Evolutionary conservation across 345 rosid species (phyloP).

Genomic region (Punica granatum): DNA sequence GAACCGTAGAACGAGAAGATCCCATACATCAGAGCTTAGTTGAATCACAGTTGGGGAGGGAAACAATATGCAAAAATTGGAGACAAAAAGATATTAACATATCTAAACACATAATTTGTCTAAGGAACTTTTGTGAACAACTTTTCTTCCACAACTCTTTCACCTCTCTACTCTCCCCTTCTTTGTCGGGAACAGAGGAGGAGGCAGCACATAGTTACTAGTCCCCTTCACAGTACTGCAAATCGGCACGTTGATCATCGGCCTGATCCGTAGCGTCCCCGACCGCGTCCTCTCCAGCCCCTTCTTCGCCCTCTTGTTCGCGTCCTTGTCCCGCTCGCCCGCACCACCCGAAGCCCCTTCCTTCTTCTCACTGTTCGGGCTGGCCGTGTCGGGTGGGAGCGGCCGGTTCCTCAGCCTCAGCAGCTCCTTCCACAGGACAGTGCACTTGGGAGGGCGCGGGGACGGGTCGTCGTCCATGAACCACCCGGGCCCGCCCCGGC

Average conservation of each 20-base stretch:
- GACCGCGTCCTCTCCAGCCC: conserved; percentile 77
- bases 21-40: too few species aligned
- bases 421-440: conserved; percentile 91
- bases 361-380: conserved; percentile 32
- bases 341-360: conserved; percentile 9
- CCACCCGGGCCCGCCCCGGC: conserved; percentile 48
- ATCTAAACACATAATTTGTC: neutral
- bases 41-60: neutral
- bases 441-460: conserved; percentile 94
- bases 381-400: conserved; percentile 37
- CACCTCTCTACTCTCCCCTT: conserved; percentile 57
- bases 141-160: neutral
- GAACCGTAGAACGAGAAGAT: too few species aligned
- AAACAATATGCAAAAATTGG: neutral
- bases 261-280: conserved; percentile 66
- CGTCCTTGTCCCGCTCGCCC: conserved; percentile 24
- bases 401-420: conserved; percentile 79
- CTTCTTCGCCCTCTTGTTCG: conserved; percentile 67
- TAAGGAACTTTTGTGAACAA: neutral
- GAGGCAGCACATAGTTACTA: conserved; percentile 43
- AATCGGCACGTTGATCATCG: conserved; percentile 79
- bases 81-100: neutral
- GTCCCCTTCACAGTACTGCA: conserved; percentile 50
- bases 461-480: conserved; percentile 93
- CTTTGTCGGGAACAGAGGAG: conserved; percentile 64